A percentile compares a stretch with the other conserved stretches of the same genome.
These are phyloP conservation scores for Seiridium cupressi DNA, from an alignment of 2,329 filamentous ascomycete genomes.

Conservation along the genomic window DNA sequence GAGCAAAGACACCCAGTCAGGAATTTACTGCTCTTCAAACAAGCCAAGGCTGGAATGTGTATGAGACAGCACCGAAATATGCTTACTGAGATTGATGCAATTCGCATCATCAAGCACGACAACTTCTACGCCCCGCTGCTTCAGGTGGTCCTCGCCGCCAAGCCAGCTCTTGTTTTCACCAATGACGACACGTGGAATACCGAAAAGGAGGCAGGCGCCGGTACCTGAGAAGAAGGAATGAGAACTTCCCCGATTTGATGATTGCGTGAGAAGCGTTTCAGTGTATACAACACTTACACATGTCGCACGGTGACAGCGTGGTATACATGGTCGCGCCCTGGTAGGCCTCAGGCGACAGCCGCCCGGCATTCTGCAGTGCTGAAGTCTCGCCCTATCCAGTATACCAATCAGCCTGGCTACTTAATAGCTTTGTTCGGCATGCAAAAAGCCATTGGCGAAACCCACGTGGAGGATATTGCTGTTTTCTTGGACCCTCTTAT, in stretches of 20 bases:
- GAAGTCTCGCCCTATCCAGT: slow-evolving; percentile 67
- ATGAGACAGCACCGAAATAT: no score
- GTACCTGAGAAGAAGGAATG: slow-evolving; percentile 40
- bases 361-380: slow-evolving; percentile 71
- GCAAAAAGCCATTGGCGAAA: background rate
- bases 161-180: slow-evolving; percentile 76
- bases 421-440: background rate
- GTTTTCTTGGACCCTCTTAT: background rate
- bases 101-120: slow-evolving; percentile 66
- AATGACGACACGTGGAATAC: slow-evolving; percentile 70
- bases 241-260: no score
- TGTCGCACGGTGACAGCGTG: slow-evolving; percentile 75
- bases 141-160: slow-evolving; percentile 70
- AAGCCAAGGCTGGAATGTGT: no score
- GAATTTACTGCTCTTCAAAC: no score
- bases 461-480: background rate
- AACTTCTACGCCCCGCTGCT: slow-evolving; percentile 67
- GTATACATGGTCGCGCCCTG: slow-evolving; percentile 79
- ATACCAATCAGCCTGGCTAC: background rate
- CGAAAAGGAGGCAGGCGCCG: slow-evolving; percentile 74
- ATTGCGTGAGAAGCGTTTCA: no score
- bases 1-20: no score
- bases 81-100: slow-evolving; percentile 52
- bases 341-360: slow-evolving; percentile 67
- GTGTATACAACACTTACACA: slow-evolving; percentile 49